phyloP scores from a whole-genome alignment of 2,329 filamentous ascomycete genomes.

The Sclerotinia trifoliorum region DNA sequence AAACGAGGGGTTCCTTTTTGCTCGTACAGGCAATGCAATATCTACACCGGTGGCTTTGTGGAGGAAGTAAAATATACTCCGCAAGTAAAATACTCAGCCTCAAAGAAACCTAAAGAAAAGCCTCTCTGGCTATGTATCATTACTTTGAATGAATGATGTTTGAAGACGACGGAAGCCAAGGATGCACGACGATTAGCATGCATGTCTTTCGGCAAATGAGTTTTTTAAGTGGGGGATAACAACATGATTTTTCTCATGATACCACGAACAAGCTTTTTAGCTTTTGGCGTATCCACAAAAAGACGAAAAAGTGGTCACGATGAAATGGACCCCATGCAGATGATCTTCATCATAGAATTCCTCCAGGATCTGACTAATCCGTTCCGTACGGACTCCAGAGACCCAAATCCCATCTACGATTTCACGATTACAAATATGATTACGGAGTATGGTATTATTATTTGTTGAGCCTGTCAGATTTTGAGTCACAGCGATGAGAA shows the following conservation, averaged over 20 bases:
- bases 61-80: background rate
- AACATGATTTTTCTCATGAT: slow-evolving; percentile 2
- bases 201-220: slow-evolving; percentile 20
- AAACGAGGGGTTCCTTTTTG: background rate
- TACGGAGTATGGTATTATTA: background rate
- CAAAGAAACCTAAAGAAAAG: background rate
- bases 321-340: background rate
- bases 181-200: slow-evolving; percentile 13
- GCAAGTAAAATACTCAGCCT: slow-evolving; percentile 9
- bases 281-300: background rate
- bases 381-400: too few species aligned
- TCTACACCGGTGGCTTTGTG: slow-evolving; percentile 10
- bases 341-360: background rate
- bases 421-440: background rate
- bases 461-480: background rate
- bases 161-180: slow-evolving; percentile 15
- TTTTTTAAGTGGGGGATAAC: slow-evolving; percentile 10
- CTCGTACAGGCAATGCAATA: background rate
- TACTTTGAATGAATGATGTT: slow-evolving; percentile 1
- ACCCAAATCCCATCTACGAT: too few species aligned
- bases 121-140: background rate
- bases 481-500: background rate
- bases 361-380: background rate
- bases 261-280: slow-evolving; percentile 13
- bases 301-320: slow-evolving; percentile 4